Base-by-base conservation (phyloP, 805 yeast genomes). In the Nakazawaea sp. region DNA sequence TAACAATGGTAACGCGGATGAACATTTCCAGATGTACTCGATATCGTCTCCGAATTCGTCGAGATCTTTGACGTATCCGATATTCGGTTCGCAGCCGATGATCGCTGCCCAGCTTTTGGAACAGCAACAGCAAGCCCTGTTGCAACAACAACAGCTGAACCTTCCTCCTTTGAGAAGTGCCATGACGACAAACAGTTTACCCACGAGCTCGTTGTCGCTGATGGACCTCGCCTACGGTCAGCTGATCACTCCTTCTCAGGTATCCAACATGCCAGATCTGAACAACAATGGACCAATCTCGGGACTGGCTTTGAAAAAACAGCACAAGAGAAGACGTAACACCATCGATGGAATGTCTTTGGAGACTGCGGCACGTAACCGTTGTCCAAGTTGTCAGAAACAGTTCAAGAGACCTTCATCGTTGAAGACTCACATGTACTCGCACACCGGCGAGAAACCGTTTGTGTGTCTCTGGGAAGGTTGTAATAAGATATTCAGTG, bases 401-500 rank as follows among this genome's bases (percentile, higher is more conserved):
- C 77, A 74, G 37, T 87, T 87, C 62, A 80, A 84, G 47, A 72
- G 95, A 51, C 89, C 95, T 7, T 79, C 88, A 9, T 85, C 92
- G 1, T 62, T 86, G 38, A 81, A 78, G 44, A 86, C 89, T 4
- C 96, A 87, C 56, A 65, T 71, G 45, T 73, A 85, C 45, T 81
- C 84, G 5, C 96, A 87, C 54, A 80, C 87, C 0, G 88, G 88
- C n/a, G 87, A 78, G 50, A 80, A 79, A 46, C 88, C 88, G 7
- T 81, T 75, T 51, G 59, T 61, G 39, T 81, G 87, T 53, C 45
- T 47, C 17, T 80, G 83, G 76, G 61, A 61, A 1, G 73, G 70
- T 15, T 87, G 96, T 56, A 75, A 74, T 0, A 76, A 80, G 49
- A 50, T 70, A 4, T 87, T 87, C 53, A 75, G 81, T 13, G 88